Conservation (phyloP, 2,329 filamentous ascomycete genomes). For the Acephala macrosclerotiorum region DNA sequence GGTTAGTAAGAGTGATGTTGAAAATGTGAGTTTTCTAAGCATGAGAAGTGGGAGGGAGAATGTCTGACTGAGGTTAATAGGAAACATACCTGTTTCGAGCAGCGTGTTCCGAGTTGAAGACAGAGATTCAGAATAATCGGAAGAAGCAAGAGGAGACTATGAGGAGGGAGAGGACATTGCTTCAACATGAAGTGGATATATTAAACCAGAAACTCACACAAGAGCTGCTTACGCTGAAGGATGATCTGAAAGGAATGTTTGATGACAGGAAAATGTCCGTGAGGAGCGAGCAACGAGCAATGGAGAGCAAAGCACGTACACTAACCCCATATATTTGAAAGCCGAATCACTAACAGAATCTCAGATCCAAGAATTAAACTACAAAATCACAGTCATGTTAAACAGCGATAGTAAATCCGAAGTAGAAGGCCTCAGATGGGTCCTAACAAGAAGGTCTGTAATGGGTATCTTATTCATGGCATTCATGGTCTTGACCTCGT, state of each 20-base stretch:
- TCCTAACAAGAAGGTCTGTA: slow-evolving; percentile 71
- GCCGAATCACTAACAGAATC: slow-evolving; percentile 10
- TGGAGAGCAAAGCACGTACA: slow-evolving; percentile 76
- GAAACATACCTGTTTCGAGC: slow-evolving; percentile 94
- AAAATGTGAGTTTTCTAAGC: slow-evolving; percentile 64
- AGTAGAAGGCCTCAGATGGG: slow-evolving; percentile 91
- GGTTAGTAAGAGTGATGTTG: slow-evolving; percentile 89
- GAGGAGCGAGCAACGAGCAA: slow-evolving; percentile 82
- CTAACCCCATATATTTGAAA: not conserved
- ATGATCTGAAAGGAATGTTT: slow-evolving; percentile 94
- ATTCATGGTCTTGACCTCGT: slow-evolving; percentile 63
- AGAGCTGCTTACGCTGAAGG: slow-evolving; percentile 81
- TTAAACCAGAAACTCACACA: slow-evolving; percentile 84
- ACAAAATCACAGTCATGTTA: slow-evolving; percentile 90
- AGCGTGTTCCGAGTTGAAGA: slow-evolving; percentile 89
- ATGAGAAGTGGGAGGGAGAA: not conserved
- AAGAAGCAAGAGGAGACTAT: slow-evolving; percentile 81
- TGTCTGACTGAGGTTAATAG: slow-evolving; percentile 44
- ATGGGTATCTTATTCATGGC: slow-evolving; percentile 73
- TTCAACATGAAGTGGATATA: slow-evolving; percentile 97
- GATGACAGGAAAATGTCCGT: slow-evolving; percentile 95
- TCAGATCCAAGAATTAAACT: slow-evolving; percentile 91
- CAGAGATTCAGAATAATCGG: slow-evolving; percentile 82
- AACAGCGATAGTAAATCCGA: slow-evolving; percentile 92
- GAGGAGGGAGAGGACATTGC: slow-evolving; percentile 80